Conservation (phyloP, 148 eudicot species). For the Nyssa sinensis region DNA sequence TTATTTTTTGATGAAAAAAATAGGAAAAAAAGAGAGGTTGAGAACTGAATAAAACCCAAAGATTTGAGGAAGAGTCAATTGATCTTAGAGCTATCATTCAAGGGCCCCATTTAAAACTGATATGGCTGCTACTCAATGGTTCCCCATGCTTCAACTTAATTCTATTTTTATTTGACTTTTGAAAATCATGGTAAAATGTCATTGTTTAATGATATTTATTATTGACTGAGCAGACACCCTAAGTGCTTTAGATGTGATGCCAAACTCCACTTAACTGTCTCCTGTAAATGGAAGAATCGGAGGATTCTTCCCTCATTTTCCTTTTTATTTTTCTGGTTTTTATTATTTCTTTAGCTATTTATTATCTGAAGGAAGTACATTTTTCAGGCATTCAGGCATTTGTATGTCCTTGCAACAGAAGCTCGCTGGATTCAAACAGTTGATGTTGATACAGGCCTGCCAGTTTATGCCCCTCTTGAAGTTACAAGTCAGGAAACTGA, state of each 20-base stretch:
- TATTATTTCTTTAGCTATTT: background rate
- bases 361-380: background rate
- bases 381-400: constrained; percentile 88
- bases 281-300: background rate
- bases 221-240: background rate
- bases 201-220: background rate
- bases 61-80: too few relatives aligned
- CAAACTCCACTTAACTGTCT: background rate
- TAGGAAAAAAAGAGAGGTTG: too few relatives aligned
- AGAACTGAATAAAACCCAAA: too few relatives aligned
- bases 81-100: too few relatives aligned
- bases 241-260: background rate
- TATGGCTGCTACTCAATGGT: background rate
- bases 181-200: background rate
- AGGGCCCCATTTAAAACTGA: background rate
- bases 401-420: constrained; percentile 97
- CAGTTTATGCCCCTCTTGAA: constrained; percentile 96
- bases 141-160: background rate
- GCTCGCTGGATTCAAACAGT: constrained; percentile 94
- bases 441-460: constrained; percentile 92
- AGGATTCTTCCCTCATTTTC: background rate
- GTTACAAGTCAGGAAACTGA: constrained; percentile 79
- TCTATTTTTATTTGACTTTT: background rate
- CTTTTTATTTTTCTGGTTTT: background rate
- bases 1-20: too few relatives aligned